Base-by-base conservation (phyloP, 1,139 yeast species). In the Suhomyces panamericanus region DNA sequence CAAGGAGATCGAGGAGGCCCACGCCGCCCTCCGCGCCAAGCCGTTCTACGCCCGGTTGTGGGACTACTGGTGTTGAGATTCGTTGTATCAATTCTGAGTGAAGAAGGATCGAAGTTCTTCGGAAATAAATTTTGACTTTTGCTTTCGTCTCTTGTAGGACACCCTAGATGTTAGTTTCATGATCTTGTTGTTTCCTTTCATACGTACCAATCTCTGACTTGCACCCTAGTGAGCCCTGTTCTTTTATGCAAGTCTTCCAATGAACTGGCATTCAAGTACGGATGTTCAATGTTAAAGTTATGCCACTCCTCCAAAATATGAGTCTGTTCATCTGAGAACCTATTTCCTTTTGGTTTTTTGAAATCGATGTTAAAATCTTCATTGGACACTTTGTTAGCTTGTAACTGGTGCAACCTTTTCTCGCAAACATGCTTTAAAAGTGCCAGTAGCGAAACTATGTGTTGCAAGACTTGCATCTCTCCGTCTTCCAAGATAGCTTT, bases 1-100 rank as follows among this genome's bases (percentile, higher is more conserved):
- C 17, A 59, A 57, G 45, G 71, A 67, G 44, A 44, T 59, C 16
- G 56, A 49, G 8, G 63, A 57, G 32, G 68, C 62, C 16, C 34
- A 39, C 16, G 46, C 36, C 16, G 43, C 42, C 3, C 38, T 48
- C 24, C 43, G 37, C 27, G 40, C 33, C n/a, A 52, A 49, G 49
- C 57, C 61, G 20, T 28, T 52, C 35, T 52, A 54, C 47, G 46
- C 48, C 22, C 51, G 58, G 38, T 26, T 56, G 20, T 58, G 54
- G 56, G 43, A 47, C 12, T 48, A 43, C 32, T 56, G 57, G 58
- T 57, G 57, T 42, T 57, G 42, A 33, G 13, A 29, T 31, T 16
- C 40, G 20, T 31, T 3, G 14, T n/a, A 14, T 17, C 16, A 41
- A 17, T 17, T 17, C 20, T 4, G 4, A 17, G 20, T 17, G 20